Conservation (phyloP, 805 yeast species). For the Cyberlindnera americana region DNA sequence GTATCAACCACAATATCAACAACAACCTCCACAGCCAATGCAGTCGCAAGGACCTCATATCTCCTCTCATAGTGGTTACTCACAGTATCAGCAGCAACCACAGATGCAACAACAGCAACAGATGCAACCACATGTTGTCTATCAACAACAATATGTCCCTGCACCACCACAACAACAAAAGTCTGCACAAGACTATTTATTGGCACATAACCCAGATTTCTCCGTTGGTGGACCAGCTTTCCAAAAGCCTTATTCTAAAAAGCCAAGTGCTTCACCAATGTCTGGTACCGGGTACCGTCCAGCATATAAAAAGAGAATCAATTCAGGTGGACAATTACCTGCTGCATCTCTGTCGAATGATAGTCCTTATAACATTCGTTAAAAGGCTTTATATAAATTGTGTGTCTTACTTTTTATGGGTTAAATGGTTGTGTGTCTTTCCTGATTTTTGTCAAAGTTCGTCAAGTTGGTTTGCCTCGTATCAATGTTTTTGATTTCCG, state of each 20-base stretch:
- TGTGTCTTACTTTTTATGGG: neutral
- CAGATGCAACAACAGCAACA: conserved; percentile 2
- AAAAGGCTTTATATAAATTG: conserved; percentile 2
- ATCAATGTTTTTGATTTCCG: neutral
- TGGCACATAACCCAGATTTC: conserved; percentile 50
- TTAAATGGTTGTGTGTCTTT: neutral
- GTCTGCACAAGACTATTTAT: conserved; percentile 38
- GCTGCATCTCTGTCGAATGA: conserved; percentile 39
- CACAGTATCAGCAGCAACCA: conserved; percentile 3
- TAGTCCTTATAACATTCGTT: conserved; percentile 43
- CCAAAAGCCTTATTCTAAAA: conserved; percentile 11
- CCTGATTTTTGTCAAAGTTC: neutral
- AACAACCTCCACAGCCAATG: neutral
- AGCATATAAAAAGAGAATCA: conserved; percentile 35
- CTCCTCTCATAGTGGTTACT: conserved; percentile 1
- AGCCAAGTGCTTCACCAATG: neutral
- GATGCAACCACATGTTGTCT: neutral
- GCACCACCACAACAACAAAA: conserved; percentile 5
- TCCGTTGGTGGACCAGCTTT: conserved; percentile 26
- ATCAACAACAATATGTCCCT: conserved; percentile 3
- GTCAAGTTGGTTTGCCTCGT: no score
- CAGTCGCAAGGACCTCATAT: neutral
- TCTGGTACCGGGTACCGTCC: conserved; percentile 32
- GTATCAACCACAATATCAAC: neutral
- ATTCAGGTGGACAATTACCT: conserved; percentile 32